Base-by-base conservation (phyloP, 2,329 filamentous ascomycete genomes). In the Penicillium sp. region DNA sequence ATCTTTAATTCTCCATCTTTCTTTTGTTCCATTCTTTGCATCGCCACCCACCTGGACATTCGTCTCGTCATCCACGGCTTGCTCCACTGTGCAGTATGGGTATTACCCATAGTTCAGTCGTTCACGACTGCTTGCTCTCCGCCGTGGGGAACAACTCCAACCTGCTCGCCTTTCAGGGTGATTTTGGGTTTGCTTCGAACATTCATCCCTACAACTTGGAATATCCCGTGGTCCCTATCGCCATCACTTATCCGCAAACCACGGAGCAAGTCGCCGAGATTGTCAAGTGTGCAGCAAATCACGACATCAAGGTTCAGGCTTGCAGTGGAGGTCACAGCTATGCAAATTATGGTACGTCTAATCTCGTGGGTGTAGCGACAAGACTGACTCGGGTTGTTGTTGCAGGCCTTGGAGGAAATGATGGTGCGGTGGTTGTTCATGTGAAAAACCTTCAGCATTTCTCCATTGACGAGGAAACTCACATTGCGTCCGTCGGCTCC, bases 301-400 rank as follows among this genome's bases (percentile, higher is more conserved):
- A 57, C 21, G 42, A 55, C n/a, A 57, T 64, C 47, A 61, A 58
- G 26, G 64, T 67, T 11, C 65, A 67, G 27, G 57, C 62, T 24
- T 56, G 56, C 24, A 67, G 65, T 43, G 65, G 65, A 13, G 65
- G 65, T 16, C 65, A 67, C 47, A 67, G 65, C 51, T 67, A 66
- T 52, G 65, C 54, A 0, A 82, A 81, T 39, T 81, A 78, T 54
- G 79, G 79, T 57, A 71, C 72, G 11, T 49, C 3, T 19, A 19
- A 10, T 2, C 6, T 29, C 8, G 16, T 37, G 1, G 14, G 13
- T 21, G 9, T 2, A 14, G 4, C 3, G 16, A 19, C 11, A 27
- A 16, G 13, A 21, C 11, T 29, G 2, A 42, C 39, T 43, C 49
- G 10, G 29, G 16, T 0, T 16, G 5, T 22, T 19, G 9, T 46